phyloP scores from a whole-genome alignment of 2,329 filamentous ascomycete genomes.

The Colletotrichum sp. region DNA sequence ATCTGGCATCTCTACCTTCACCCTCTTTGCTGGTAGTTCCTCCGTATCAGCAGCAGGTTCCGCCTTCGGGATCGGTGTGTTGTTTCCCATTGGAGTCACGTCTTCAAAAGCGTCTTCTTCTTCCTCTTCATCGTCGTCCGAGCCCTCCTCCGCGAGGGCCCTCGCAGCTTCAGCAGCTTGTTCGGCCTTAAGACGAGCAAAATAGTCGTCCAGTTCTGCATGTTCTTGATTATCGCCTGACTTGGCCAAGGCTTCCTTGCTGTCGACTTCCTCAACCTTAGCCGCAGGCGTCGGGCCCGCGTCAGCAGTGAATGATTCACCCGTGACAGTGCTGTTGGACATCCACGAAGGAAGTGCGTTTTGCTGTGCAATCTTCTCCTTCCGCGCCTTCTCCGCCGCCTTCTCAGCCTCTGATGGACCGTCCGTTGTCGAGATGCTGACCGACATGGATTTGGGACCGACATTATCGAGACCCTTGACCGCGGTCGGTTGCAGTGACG shows the following conservation, averaged over 20 bases:
- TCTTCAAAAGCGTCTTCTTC: slow-evolving; percentile 57
- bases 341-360: slow-evolving; percentile 77
- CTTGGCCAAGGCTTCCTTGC: slow-evolving; percentile 47
- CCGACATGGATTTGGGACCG: slow-evolving; percentile 71
- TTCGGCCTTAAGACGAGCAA: slow-evolving; percentile 68
- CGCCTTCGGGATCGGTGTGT: slow-evolving; percentile 35
- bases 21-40: slow-evolving; percentile 60
- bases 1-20: slow-evolving; percentile 62
- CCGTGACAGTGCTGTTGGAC: slow-evolving; percentile 71
- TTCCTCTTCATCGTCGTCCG: slow-evolving; percentile 32
- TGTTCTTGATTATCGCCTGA: slow-evolving; percentile 55
- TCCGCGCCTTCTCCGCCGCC: slow-evolving; percentile 67
- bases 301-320: slow-evolving; percentile 59
- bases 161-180: slow-evolving; percentile 51
- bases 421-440: slow-evolving; percentile 70
- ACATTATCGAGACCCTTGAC: slow-evolving; percentile 72
- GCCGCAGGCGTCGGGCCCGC: slow-evolving; percentile 34
- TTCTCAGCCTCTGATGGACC: slow-evolving; percentile 71
- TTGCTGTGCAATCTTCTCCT: slow-evolving; percentile 69
- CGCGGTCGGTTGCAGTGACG: slow-evolving; percentile 64
- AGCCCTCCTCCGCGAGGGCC: slow-evolving; percentile 30
- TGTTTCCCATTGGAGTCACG: slow-evolving; percentile 39
- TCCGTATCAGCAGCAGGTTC: slow-evolving; percentile 41
- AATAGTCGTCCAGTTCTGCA: slow-evolving; percentile 69
- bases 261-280: slow-evolving; percentile 50